These are phyloP conservation scores for Cerioporus squamosus DNA, from an alignment of 1,284 basidiomycete species.

Conservation along the genomic window DNA sequence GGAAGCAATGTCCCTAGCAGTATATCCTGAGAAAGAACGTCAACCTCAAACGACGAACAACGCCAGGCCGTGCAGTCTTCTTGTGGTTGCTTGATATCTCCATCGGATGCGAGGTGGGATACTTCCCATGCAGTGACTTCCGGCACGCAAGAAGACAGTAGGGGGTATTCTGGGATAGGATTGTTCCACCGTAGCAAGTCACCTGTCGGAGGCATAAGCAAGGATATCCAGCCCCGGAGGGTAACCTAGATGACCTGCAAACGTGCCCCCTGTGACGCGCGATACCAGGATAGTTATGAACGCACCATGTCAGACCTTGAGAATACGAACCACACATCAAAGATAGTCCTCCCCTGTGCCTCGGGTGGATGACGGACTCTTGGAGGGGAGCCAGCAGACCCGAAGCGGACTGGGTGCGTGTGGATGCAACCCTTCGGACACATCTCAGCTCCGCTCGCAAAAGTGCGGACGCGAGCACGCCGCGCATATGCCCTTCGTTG, in stretches of 20 bases:
- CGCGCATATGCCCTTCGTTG: slow-evolving; percentile 1
- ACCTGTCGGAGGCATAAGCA: too few relatives aligned
- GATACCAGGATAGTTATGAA: not conserved
- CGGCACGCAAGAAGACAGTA: too few relatives aligned
- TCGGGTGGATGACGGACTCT: not conserved
- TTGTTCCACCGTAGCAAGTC: too few relatives aligned
- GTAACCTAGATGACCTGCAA: too few relatives aligned
- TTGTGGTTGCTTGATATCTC: not conserved
- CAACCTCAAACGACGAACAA: not conserved
- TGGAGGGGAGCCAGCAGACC: not conserved
- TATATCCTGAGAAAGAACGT: not conserved
- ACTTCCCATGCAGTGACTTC: too few relatives aligned
- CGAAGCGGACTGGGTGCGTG: not conserved
- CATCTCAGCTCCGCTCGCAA: slow-evolving; percentile 5
- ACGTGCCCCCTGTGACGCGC: too few relatives aligned
- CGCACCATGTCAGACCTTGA: slow-evolving; percentile 6
- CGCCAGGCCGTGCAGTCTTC: not conserved
- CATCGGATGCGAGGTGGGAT: too few relatives aligned
- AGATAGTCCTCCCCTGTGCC: not conserved
- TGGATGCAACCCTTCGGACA: not conserved
- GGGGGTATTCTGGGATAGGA: too few relatives aligned
- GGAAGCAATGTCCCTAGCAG: not conserved
- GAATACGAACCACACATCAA: not conserved
- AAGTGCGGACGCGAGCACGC: not conserved
- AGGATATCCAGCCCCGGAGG: too few relatives aligned